Evolutionary conservation across 2,329 filamentous ascomycete genomes (phyloP).

Genomic region (Metarhizium rileyi): DNA sequence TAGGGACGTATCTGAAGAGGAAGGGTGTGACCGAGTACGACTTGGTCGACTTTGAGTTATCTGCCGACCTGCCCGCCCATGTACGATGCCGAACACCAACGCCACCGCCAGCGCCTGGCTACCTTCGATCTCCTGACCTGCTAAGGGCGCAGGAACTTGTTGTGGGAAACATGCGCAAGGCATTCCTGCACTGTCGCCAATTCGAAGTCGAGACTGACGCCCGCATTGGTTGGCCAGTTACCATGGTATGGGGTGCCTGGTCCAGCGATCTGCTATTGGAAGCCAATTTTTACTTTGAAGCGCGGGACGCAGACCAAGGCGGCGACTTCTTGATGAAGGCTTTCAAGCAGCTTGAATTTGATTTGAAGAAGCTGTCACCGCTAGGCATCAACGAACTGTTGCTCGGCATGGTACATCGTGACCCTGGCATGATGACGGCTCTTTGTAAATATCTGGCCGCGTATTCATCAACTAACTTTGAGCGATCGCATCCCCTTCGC

Average conservation of each 20-base stretch:
- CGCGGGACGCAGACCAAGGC: slow-evolving; percentile 28
- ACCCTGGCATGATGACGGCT: slow-evolving; percentile 35
- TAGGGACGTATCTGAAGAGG: slow-evolving; percentile 42
- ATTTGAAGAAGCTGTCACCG: slow-evolving; percentile 32
- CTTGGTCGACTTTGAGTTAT: slow-evolving; percentile 35
- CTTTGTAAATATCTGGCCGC: slow-evolving; percentile 35
- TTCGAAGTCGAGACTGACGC: slow-evolving; percentile 28
- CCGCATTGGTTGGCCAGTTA: slow-evolving; percentile 29
- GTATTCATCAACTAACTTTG: slow-evolving; percentile 33
- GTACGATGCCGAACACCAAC: slow-evolving; percentile 36
- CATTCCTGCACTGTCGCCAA: slow-evolving; percentile 34
- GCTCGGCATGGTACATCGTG: slow-evolving; percentile 33
- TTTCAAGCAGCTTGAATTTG: slow-evolving; percentile 32
- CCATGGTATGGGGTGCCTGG: slow-evolving; percentile 33
- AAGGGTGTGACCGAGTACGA: slow-evolving; percentile 45
- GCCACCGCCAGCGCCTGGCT: slow-evolving; percentile 31
- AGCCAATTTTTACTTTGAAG: slow-evolving; percentile 33
- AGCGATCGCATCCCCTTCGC: slow-evolving; percentile 32
- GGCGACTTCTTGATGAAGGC: slow-evolving; percentile 31
- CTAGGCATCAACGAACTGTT: slow-evolving; percentile 33
- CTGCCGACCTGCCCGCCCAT: slow-evolving; percentile 32
- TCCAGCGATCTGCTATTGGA: slow-evolving; percentile 35
- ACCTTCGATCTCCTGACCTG: slow-evolving; percentile 32
- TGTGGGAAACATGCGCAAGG: slow-evolving; percentile 33
- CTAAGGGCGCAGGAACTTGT: slow-evolving; percentile 34